Evolutionary conservation across 176 grass and related monocot genomes (phyloP).

Genomic region (Musa schizocarpa): DNA sequence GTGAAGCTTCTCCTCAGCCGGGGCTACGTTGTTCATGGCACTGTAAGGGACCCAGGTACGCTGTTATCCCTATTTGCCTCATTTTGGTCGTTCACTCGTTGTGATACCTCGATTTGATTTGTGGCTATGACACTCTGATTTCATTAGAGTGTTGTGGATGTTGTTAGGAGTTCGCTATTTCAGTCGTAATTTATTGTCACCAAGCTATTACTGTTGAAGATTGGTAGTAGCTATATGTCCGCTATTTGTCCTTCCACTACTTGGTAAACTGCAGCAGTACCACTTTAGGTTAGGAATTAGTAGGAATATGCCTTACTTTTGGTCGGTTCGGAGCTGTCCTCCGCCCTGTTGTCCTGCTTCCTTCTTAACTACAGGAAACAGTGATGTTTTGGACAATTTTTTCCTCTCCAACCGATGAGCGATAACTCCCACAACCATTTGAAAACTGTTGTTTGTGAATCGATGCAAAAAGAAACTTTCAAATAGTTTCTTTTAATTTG

Average conservation of each 20-base stretch:
- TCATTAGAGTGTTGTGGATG: background rate
- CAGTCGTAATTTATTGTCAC: too few species aligned
- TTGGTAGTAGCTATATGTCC: too few species aligned
- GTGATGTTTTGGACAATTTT: background rate
- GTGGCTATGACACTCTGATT: background rate
- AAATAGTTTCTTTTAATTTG: background rate
- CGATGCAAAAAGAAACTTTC: background rate
- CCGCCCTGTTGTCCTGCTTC: too few species aligned
- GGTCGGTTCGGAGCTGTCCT: too few species aligned
- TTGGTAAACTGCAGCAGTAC: too few species aligned
- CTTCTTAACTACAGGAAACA: too few species aligned
- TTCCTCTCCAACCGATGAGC: background rate
- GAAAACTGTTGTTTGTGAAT: background rate
- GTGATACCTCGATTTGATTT: background rate
- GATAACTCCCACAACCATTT: background rate
- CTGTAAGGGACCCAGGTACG: conserved; percentile 3
- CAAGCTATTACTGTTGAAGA: too few species aligned
- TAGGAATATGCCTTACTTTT: too few species aligned
- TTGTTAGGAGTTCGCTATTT: too few species aligned
- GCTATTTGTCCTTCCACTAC: too few species aligned
- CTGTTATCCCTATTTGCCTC: background rate
- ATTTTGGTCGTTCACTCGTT: background rate
- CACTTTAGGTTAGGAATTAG: too few species aligned
- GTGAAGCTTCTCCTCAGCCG: conserved; percentile 8
- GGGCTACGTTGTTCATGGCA: conserved; percentile 9